phyloP scores from a whole-genome alignment of 495 filamentous ascomycete genomes.

The Aspergillus biplanus region DNA sequence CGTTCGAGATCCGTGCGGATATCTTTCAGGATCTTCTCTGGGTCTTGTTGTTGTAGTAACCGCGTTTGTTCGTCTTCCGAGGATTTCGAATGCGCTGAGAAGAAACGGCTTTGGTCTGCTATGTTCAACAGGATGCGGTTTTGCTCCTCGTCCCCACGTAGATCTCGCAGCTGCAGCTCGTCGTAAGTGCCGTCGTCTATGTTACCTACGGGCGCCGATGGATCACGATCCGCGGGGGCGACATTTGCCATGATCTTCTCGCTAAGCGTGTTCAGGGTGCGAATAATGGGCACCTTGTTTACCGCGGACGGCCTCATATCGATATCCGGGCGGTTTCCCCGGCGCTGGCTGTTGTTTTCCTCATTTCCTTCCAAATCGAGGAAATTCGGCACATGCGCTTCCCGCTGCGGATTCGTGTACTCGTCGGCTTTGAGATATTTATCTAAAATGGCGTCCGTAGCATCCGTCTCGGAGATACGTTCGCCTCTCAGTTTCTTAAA shows the following conservation, averaged over 20 bases:
- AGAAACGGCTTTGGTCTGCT: conserved; percentile 80
- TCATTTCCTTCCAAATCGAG: conserved; percentile 95
- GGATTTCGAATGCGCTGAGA: conserved; percentile 65
- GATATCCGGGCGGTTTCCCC: conserved; percentile 82
- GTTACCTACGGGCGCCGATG: conserved; percentile 59
- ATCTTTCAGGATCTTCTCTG: conserved; percentile 64
- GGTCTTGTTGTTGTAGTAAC: conserved; percentile 66
- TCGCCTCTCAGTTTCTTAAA: conserved; percentile 93
- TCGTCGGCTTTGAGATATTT: conserved; percentile 78
- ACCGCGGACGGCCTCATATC: conserved; percentile 77
- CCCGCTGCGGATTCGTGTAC: conserved; percentile 50
- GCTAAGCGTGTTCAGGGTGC: conserved; percentile 81
- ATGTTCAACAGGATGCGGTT: conserved; percentile 82
- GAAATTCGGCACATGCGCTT: conserved; percentile 75
- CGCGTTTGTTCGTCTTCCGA: conserved; percentile 56
- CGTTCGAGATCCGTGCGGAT: conserved; percentile 64
- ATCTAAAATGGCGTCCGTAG: conserved; percentile 76
- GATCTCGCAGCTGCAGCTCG: conserved; percentile 77
- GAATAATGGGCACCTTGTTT: conserved; percentile 78
- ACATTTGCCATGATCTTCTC: conserved; percentile 90
- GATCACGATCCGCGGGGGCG: conserved; percentile 71
- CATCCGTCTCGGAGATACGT: conserved; percentile 73
- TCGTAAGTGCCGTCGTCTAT: conserved; percentile 77
- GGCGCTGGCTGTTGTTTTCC: conserved; percentile 75
- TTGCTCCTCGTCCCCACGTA: conserved; percentile 72